Evolutionary conservation across 2,329 filamentous ascomycete species (phyloP).

Genomic region (Graphilbum sp.): DNA sequence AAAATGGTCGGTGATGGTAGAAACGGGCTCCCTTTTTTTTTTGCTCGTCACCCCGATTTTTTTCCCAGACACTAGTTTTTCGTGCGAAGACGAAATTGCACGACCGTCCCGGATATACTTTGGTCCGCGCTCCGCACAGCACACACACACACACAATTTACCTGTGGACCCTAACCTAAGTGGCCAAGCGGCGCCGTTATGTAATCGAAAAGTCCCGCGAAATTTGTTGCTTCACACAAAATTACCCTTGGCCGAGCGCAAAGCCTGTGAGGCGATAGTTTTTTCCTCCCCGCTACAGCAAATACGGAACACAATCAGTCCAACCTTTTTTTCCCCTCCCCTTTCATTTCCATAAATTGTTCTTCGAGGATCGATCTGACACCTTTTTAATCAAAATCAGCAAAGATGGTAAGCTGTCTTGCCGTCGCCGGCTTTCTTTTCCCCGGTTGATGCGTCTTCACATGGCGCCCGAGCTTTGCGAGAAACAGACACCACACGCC

Average conservation of each 20-base stretch:
- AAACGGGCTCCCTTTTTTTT: not conserved
- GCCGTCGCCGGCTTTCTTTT: no score
- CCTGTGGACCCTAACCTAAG: slow-evolving; percentile 9
- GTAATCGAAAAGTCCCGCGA: no score
- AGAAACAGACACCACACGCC: no score
- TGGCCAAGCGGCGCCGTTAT: not conserved
- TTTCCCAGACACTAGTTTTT: not conserved
- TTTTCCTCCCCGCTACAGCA: not conserved
- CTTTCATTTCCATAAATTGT: slow-evolving; percentile 12
- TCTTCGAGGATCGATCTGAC: slow-evolving; percentile 56
- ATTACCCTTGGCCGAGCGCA: not conserved
- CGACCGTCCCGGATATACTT: slow-evolving; percentile 3
- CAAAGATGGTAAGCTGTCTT: slow-evolving; percentile 39
- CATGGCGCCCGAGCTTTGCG: no score
- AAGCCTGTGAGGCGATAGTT: not conserved
- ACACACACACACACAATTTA: slow-evolving; percentile 1
- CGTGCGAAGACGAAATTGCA: slow-evolving; percentile 4
- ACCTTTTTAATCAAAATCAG: slow-evolving; percentile 28
- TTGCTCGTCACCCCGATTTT: not conserved
- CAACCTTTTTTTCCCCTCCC: no score
- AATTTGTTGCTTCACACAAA: slow-evolving; percentile 6
- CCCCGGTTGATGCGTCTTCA: no score
- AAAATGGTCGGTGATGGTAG: not conserved
- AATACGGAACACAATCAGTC: not conserved
- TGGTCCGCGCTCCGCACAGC: slow-evolving; percentile 2